Percentiles rank a stretch among this genome's conserved stretches.
Conservation (phyloP, 495 filamentous ascomycete genomes). For the Penicillium pancosmium region DNA sequence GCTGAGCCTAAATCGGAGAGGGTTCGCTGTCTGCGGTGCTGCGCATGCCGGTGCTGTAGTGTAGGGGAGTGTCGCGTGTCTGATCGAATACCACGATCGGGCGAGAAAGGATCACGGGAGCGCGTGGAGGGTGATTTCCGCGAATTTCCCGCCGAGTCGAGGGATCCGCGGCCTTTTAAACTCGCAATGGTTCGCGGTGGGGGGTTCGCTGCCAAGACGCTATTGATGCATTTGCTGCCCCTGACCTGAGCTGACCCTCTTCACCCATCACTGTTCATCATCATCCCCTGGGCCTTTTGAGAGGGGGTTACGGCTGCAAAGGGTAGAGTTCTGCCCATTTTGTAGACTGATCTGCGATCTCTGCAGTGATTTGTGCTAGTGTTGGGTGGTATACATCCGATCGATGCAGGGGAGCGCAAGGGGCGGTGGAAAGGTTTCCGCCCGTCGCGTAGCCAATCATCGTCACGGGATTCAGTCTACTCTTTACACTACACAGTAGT, state of each 20-base stretch:
- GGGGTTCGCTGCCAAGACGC: neutral
- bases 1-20: neutral
- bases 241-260: neutral
- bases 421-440: neutral
- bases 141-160: neutral
- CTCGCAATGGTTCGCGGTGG: neutral
- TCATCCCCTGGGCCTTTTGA: neutral
- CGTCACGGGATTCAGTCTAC: too few species aligned
- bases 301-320: too few species aligned
- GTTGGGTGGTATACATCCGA: neutral
- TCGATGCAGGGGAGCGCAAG: slow-evolving; percentile 3
- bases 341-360: too few species aligned
- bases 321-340: too few species aligned
- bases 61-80: too few species aligned
- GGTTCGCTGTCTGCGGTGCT: neutral
- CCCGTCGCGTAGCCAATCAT: neutral
- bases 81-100: too few species aligned
- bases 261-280: neutral
- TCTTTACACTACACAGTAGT: too few species aligned
- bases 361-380: neutral
- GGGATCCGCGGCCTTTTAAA: neutral
- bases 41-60: too few species aligned
- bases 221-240: slow-evolving; percentile 1
- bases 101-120: too few species aligned
- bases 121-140: neutral